phyloP scores from a whole-genome alignment of 2,329 filamentous ascomycete species.

The Trichoderma koningii region DNA sequence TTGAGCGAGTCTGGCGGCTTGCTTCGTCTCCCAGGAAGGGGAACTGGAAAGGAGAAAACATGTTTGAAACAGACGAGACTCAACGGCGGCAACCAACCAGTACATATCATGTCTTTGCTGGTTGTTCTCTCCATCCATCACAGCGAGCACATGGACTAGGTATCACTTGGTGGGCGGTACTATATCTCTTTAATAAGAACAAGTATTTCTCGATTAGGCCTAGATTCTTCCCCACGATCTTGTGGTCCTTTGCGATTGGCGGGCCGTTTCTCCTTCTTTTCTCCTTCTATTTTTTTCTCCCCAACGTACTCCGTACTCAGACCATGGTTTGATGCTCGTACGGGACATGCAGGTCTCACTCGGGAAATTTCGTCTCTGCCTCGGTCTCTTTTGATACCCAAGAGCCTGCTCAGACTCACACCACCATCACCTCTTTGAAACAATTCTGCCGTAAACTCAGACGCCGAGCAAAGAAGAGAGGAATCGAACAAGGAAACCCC shows the following conservation, averaged over 20 bases:
- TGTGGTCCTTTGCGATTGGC: constrained; percentile 2
- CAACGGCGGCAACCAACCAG: background rate
- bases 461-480: background rate
- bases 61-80: no score
- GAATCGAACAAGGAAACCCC: background rate
- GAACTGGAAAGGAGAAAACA: background rate
- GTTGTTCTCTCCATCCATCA: background rate
- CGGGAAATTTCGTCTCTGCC: constrained; percentile 8
- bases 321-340: constrained; percentile 3
- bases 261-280: constrained; percentile 11
- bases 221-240: constrained; percentile 7
- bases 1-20: background rate
- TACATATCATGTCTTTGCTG: no score
- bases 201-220: constrained; percentile 12
- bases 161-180: no score
- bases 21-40: background rate
- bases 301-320: background rate
- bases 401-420: background rate
- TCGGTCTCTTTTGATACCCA: background rate
- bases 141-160: no score
- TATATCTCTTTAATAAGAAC: background rate
- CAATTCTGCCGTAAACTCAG: no score
- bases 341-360: constrained; percentile 18
- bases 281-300: constrained; percentile 8
- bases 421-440: background rate